Base-by-base conservation (phyloP, 2,329 filamentous ascomycete species). In the Pseudogymnoascus sp. region DNA sequence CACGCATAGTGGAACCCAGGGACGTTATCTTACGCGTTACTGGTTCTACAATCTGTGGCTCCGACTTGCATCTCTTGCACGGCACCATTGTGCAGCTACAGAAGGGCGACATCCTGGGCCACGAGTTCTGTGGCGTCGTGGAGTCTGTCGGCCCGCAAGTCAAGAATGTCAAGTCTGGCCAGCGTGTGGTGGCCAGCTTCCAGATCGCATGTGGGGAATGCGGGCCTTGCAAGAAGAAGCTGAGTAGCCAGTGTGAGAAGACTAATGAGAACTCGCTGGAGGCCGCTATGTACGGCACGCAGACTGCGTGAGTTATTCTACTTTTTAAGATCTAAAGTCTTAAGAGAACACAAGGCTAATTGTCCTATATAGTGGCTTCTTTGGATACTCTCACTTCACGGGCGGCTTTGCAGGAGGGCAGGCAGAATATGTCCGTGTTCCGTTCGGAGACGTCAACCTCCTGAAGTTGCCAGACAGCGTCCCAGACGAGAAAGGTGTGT, bases 321-420 rank as follows among this genome's bases (percentile, higher is more conserved):
- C 10, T 10, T 13, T 5, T 14, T 82, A 82, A 40, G 77, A 80
- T 16, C 86, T 83, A 13, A 66, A 14, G 19, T 60, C 6, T 33
- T 13, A 21, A 13, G 21, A 19, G 8, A 11, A n/a, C 11, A 19
- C 19, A 40, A 13, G 4, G 26, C 31, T 62, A 3, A 47, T 1
- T 47, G n/a, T 60, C 3, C 4, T 50, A 11, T 56, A 33, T 33
- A 56, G 50, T 16, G 86, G 84, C 71, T 79, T 80, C 75, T 82
- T 83, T 65, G 81, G 81, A 1, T 83, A 83, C 73, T 78, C 75
- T 11, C 81, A 84, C 65, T 86, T 88, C 70, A 86, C 84, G 0
- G 86, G 85, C 6, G 86, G 86, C 2, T 88, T 86, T 70, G 84
- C 85, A 21, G 86, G 86, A 59, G 85, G 85, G 0, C 86, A 88